These are phyloP conservation scores for Lactuca sativa DNA, from an alignment of 129 eudicot species.

Conservation along the genomic window DNA sequence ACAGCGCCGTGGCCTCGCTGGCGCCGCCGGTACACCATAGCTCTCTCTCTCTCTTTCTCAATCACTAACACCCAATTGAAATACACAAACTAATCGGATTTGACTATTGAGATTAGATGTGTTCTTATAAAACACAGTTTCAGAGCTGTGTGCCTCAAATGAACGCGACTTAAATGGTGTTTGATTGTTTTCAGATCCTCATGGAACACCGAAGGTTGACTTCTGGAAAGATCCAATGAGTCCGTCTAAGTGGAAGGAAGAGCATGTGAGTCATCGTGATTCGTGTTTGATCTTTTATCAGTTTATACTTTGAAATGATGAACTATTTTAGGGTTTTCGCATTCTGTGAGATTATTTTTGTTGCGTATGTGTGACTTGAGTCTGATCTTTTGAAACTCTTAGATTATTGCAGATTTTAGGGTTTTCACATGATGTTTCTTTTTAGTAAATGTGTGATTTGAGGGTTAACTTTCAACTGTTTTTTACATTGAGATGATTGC, in stretches of 20 bases:
- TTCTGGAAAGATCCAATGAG: slow-evolving; percentile 42
- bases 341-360: background rate
- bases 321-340: slow-evolving; percentile 4
- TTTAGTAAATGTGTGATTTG: background rate
- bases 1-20: slow-evolving; percentile 86
- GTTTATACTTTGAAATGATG: background rate
- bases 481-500: background rate
- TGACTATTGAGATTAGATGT: slow-evolving; percentile 1
- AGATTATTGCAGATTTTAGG: background rate
- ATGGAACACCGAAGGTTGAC: slow-evolving; percentile 37
- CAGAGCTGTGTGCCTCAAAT: background rate
- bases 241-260: slow-evolving; percentile 43
- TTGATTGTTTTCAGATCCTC: slow-evolving; percentile 29
- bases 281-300: background rate
- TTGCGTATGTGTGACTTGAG: background rate
- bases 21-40: slow-evolving; percentile 63
- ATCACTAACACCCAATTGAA: background rate
- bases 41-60: background rate
- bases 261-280: slow-evolving; percentile 30
- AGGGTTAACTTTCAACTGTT: background rate
- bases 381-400: background rate
- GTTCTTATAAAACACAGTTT: background rate
- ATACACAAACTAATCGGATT: background rate
- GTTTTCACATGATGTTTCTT: background rate
- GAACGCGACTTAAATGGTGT: slow-evolving; percentile 1